Conservation (phyloP, 192 early-diverging fungal genomes). For the Bifiguratus adelaidae region DNA sequence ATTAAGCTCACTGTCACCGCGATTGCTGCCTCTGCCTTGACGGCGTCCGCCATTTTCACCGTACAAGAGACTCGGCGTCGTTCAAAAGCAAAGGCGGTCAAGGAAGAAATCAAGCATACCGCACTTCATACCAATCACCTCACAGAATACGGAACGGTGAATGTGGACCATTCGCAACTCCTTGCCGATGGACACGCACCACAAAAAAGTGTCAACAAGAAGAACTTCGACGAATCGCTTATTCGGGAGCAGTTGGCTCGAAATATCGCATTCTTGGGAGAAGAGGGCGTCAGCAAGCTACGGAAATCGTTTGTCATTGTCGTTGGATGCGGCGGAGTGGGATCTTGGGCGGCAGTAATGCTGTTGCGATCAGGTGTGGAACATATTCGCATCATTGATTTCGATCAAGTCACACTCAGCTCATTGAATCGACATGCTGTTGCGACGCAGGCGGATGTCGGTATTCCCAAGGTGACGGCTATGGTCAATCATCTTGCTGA, state of each 20-base stretch:
- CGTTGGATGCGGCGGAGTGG: slow-evolving; percentile 94
- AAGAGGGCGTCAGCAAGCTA: slow-evolving; percentile 62
- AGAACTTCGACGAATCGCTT: slow-evolving; percentile 48
- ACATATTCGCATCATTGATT: slow-evolving; percentile 84
- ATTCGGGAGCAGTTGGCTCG: slow-evolving; percentile 77
- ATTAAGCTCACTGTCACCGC: slow-evolving; percentile 34
- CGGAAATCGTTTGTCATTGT: slow-evolving; percentile 83
- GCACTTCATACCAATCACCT: not conserved
- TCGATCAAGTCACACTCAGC: slow-evolving; percentile 94
- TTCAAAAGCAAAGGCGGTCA: slow-evolving; percentile 34
- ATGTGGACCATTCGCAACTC: not conserved
- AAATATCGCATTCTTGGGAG: slow-evolving; percentile 84
- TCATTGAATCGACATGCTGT: slow-evolving; percentile 93
- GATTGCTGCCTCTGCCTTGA: slow-evolving; percentile 50
- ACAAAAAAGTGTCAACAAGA: not conserved
- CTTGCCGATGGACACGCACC: not conserved
- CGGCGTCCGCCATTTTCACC: slow-evolving; percentile 45
- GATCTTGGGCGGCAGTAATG: slow-evolving; percentile 86
- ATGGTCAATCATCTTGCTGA: slow-evolving; percentile 61
- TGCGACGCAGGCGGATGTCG: slow-evolving; percentile 81
- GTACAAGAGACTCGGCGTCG: slow-evolving; percentile 33
- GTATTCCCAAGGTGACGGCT: slow-evolving; percentile 73
- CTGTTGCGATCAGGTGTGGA: slow-evolving; percentile 81
- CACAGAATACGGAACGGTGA: not conserved
- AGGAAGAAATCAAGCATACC: slow-evolving; percentile 35